phyloP scores from a whole-genome alignment of 352 stramenopile genomes.

The Chrysophaeum taylorii region DNA sequence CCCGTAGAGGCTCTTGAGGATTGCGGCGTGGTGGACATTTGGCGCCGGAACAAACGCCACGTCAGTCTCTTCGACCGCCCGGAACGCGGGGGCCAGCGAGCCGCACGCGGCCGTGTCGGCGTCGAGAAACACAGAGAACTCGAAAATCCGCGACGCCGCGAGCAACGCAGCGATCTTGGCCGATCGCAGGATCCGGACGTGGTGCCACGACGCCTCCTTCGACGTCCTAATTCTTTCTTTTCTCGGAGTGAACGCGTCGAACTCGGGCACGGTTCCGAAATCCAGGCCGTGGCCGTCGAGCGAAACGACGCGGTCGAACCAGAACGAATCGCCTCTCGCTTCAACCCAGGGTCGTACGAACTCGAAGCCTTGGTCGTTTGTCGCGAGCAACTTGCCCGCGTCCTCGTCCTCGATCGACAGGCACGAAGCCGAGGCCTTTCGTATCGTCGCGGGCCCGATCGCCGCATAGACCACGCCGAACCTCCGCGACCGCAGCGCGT shows the following conservation, averaged over 20 bases:
- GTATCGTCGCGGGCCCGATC: too few species aligned
- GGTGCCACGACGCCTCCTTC: not conserved
- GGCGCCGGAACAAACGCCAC: constrained; percentile 10
- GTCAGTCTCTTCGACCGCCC: not conserved
- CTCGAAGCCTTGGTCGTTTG: too few species aligned
- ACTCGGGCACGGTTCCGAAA: not conserved
- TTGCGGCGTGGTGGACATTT: not conserved
- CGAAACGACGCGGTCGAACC: not conserved
- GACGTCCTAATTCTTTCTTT: not conserved
- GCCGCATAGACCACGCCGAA: too few species aligned
- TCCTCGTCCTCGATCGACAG: too few species aligned
- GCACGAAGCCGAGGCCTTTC: too few species aligned
- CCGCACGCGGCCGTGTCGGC: not conserved
- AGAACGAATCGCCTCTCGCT: too few species aligned
- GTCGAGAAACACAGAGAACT: not conserved
- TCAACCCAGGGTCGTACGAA: too few species aligned
- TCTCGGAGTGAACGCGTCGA: constrained; percentile 4
- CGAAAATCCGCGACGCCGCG: not conserved
- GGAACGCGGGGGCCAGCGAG: not conserved
- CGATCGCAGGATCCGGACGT: not conserved
- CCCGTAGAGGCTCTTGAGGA: not conserved
- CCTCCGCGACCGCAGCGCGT: too few species aligned
- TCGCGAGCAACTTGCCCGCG: too few species aligned
- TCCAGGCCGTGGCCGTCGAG: not conserved
- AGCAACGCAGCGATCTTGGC: not conserved